Conservation (phyloP, 208 protist species). For the Blechomonas ayalai region DNA sequence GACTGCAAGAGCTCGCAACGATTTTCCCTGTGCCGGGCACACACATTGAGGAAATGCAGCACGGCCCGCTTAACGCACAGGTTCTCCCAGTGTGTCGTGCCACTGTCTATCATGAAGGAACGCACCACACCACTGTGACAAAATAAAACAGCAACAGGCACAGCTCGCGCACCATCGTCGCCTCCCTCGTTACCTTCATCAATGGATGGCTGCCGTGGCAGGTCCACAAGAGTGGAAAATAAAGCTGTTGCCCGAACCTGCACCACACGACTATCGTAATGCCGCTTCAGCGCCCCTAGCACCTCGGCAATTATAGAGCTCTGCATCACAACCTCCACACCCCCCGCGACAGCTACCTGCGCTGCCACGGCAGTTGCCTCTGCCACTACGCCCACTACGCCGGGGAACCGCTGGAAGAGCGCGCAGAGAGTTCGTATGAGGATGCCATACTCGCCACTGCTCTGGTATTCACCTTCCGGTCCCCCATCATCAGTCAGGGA, state of each 20-base stretch:
- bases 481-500: background rate
- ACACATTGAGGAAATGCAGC: constrained; percentile 31
- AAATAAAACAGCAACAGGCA: constrained; percentile 30
- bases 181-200: background rate
- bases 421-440: background rate
- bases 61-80: constrained; percentile 22
- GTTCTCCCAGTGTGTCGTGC: constrained; percentile 16
- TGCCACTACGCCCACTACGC: background rate
- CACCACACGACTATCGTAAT: constrained; percentile 18
- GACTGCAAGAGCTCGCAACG: constrained; percentile 18
- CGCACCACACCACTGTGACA: constrained; percentile 44
- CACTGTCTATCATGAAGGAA: constrained; percentile 16
- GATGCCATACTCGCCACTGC: background rate
- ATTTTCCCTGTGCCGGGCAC: constrained; percentile 28
- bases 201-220: constrained; percentile 4
- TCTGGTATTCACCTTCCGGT: background rate
- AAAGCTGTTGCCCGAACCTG: constrained; percentile 22
- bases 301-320: constrained; percentile 22
- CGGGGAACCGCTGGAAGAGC: background rate
- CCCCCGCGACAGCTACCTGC: constrained; percentile 9
- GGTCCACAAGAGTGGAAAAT: constrained; percentile 30
- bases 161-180: background rate
- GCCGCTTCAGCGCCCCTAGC: constrained; percentile 26
- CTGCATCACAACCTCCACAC: constrained; percentile 18
- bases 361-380: constrained; percentile 5